Evolutionary conservation across 208 protist species (phyloP).

Genomic region (Zelonia costaricensis): DNA sequence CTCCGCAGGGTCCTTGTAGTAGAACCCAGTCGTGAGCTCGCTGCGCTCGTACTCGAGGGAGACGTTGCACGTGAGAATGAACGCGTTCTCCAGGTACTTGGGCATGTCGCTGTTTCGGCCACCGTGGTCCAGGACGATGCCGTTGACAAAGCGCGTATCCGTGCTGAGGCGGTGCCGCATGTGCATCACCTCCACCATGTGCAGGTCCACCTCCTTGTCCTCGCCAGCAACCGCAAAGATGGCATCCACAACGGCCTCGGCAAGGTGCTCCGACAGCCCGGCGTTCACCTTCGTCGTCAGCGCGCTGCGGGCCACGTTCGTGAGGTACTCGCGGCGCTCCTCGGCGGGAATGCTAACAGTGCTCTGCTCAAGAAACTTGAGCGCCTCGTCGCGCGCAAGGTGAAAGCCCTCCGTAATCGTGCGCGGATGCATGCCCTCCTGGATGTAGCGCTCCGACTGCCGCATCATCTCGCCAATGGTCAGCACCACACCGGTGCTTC

Average conservation of each 20-base stretch:
- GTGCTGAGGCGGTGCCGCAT: slow-evolving; percentile 98
- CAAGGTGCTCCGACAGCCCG: slow-evolving; percentile 78
- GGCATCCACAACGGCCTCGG: slow-evolving; percentile 97
- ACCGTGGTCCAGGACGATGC: slow-evolving; percentile 99
- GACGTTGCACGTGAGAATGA: slow-evolving; percentile 99
- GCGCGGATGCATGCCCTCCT: slow-evolving; percentile 99
- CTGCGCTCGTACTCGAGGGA: slow-evolving; percentile 99
- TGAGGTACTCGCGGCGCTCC: slow-evolving; percentile 92
- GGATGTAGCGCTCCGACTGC: slow-evolving; percentile 97
- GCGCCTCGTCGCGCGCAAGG: slow-evolving; percentile 90
- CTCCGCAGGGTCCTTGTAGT: slow-evolving; percentile 97
- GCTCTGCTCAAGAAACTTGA: slow-evolving; percentile 90
- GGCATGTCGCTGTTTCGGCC: slow-evolving; percentile 99
- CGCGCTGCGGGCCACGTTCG: slow-evolving; percentile 95
- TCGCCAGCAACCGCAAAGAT: slow-evolving; percentile 86
- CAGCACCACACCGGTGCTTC: slow-evolving; percentile 99
- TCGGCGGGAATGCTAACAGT: slow-evolving; percentile 70
- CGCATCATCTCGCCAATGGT: slow-evolving; percentile 99
- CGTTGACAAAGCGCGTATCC: slow-evolving; percentile 98
- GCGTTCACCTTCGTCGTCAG: slow-evolving; percentile 95
- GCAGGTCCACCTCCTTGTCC: slow-evolving; percentile 94
- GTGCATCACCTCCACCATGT: slow-evolving; percentile 99
- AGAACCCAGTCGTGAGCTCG: slow-evolving; percentile 98
- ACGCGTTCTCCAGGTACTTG: slow-evolving; percentile 96
- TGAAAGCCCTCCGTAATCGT: slow-evolving; percentile 98